Percentiles rank a stretch among this genome's conserved stretches.
phyloP scores from a whole-genome alignment of 306 rosid genomes.

The Psophocarpus tetragonolobus region DNA sequence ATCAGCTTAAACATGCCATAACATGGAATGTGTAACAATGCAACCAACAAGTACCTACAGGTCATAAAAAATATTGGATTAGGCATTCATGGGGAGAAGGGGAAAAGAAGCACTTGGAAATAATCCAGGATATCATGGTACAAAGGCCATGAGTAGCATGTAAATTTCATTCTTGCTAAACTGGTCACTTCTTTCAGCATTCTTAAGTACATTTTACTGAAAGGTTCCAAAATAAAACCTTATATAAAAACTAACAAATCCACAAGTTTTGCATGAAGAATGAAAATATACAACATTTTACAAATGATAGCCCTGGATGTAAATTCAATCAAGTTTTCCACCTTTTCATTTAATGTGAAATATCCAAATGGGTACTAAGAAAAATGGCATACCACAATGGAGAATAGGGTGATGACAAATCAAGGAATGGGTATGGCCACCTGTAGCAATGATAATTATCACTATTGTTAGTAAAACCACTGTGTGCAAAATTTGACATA shows the following conservation, averaged over 20 bases:
- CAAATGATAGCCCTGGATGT: constrained; percentile 2
- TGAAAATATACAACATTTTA: not conserved
- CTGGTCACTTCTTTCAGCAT: not conserved
- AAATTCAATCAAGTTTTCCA: not conserved
- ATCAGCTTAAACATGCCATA: constrained; percentile 48
- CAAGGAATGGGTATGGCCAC: constrained; percentile 93
- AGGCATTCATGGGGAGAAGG: not conserved
- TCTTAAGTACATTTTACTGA: not conserved
- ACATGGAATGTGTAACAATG: constrained; percentile 51
- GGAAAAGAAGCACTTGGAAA: not conserved
- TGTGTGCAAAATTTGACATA: not conserved
- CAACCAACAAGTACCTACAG: constrained; percentile 48
- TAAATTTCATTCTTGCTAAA: constrained; percentile 5
- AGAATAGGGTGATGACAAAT: constrained; percentile 64
- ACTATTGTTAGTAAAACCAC: constrained; percentile 10
- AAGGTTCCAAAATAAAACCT: not conserved
- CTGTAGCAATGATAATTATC: constrained; percentile 46
- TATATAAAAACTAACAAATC: not conserved
- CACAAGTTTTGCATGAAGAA: constrained; percentile 1
- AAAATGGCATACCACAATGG: constrained; percentile 66
- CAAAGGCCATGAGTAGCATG: not conserved
- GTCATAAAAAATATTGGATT: constrained; percentile 11
- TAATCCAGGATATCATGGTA: not conserved
- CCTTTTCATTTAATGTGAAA: not conserved
- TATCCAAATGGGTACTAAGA: not conserved